These are phyloP conservation scores for Claviceps sorghi DNA, from an alignment of 2,329 filamentous ascomycete species.

Conservation along the genomic window DNA sequence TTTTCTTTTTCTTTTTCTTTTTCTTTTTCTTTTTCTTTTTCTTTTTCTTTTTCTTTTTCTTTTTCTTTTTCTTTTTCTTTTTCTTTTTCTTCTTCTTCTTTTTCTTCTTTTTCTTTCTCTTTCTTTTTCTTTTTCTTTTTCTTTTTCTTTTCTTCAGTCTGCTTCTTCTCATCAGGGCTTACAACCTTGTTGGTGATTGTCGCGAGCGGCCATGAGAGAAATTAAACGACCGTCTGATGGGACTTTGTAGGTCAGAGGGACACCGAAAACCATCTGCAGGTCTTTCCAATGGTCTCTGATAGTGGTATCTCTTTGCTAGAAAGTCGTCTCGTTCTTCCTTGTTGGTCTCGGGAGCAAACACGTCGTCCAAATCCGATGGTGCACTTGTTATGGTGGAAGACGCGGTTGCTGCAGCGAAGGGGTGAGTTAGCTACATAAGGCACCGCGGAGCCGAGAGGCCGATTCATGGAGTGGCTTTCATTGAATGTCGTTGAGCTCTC, in stretches of 20 bases:
- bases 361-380: not conserved
- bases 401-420: not conserved
- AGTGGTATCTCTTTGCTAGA: not conserved
- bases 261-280: not conserved
- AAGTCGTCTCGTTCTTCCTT: not conserved
- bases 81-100: not conserved
- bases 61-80: not conserved
- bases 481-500: not conserved
- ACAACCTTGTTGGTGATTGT: slow-evolving; percentile 1
- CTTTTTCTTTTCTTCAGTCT: not conserved
- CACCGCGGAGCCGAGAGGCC: not conserved
- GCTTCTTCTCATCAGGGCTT: too few relatives aligned
- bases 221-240: slow-evolving; percentile 2
- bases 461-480: not conserved
- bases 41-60: not conserved
- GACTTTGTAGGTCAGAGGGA: slow-evolving; percentile 2
- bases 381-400: not conserved
- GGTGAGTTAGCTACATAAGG: not conserved
- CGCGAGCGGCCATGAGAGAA: not conserved
- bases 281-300: not conserved
- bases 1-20: too few relatives aligned
- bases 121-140: not conserved
- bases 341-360: not conserved
- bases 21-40: too few relatives aligned
- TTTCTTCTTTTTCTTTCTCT: too few relatives aligned